Conservation (phyloP, 768 basidiomycete genomes). For the Albatrellus ellisii region DNA sequence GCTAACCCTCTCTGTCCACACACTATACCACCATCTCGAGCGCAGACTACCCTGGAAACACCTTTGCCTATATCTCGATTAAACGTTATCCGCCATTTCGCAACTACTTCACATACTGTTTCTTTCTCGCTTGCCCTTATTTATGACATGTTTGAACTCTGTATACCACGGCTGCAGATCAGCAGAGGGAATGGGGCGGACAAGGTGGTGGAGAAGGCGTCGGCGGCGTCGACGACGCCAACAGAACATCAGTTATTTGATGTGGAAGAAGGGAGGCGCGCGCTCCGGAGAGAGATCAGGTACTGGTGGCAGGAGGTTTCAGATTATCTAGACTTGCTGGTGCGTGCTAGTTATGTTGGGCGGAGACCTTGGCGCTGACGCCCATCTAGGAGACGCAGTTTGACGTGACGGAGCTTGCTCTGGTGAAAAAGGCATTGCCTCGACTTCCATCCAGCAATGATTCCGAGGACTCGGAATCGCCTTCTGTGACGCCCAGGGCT, state of each 20-base stretch:
- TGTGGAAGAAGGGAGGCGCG: conserved; percentile 30
- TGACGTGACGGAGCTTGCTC: conserved; percentile 7
- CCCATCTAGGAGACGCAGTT: conserved; percentile 31
- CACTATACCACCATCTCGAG: conserved; percentile 6
- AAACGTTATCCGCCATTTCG: conserved; percentile 31
- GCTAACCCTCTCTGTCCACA: conserved; percentile 8
- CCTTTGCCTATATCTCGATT: conserved; percentile 20
- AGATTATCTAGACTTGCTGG: conserved; percentile 47
- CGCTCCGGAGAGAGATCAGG: conserved; percentile 46
- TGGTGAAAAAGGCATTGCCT: conserved; percentile 38
- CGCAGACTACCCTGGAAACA: conserved; percentile 13
- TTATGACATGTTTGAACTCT: conserved; percentile 48
- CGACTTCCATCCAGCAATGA: conserved; percentile 46
- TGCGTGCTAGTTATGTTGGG: conserved; percentile 19
- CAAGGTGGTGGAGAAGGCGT: conserved; percentile 7
- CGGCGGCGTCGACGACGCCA: conserved; percentile 9
- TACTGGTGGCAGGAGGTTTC: conserved; percentile 54
- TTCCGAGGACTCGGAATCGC: conserved; percentile 26
- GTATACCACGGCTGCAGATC: conserved; percentile 48
- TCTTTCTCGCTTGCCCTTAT: conserved; percentile 33
- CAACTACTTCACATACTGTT: conserved; percentile 22
- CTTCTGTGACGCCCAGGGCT: conserved; percentile 8
- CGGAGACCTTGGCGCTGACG: not conserved
- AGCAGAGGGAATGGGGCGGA: conserved; percentile 18
- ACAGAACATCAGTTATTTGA: conserved; percentile 9